A percentile compares a stretch with the other conserved stretches of the same genome.
These are phyloP conservation scores for Elsinoe fawcettii DNA, from an alignment of 2,329 filamentous ascomycete species.

Conservation along the genomic window DNA sequence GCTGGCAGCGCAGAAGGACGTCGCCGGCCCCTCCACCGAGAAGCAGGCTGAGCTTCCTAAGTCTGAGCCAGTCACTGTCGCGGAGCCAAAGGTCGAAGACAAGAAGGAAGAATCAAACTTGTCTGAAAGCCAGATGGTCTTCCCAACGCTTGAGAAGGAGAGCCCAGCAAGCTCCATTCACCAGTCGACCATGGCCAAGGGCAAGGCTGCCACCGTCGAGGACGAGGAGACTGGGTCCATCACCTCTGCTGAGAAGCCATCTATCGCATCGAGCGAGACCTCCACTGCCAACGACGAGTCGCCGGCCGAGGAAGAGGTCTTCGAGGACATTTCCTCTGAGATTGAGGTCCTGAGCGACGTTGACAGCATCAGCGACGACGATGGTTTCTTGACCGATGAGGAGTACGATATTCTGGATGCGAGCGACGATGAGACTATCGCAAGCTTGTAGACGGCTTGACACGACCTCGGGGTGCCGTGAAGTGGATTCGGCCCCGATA, in stretches of 20 bases:
- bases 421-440: slow-evolving; percentile 68
- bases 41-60: slow-evolving; percentile 27
- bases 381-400: slow-evolving; percentile 88
- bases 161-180: slow-evolving; percentile 77
- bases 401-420: slow-evolving; percentile 97
- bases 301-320: slow-evolving; percentile 27
- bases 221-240: slow-evolving; percentile 52
- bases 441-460: slow-evolving; percentile 17
- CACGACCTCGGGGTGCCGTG: no score
- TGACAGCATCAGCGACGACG: slow-evolving; percentile 56
- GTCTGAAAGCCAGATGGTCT: slow-evolving; percentile 71
- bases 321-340: slow-evolving; percentile 48
- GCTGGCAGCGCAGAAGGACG: not conserved
- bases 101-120: slow-evolving; percentile 17
- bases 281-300: slow-evolving; percentile 15
- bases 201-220: slow-evolving; percentile 49
- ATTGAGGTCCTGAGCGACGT: slow-evolving; percentile 40
- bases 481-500: not conserved
- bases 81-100: slow-evolving; percentile 24
- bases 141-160: slow-evolving; percentile 93
- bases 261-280: slow-evolving; percentile 1
- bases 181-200: slow-evolving; percentile 43
- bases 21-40: not conserved
- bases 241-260: slow-evolving; percentile 25
- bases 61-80: slow-evolving; percentile 20